A percentile compares a stretch with the other conserved stretches of the same genome.
Evolutionary conservation across 768 basidiomycete species (phyloP).

Genomic region (Dendrothele bispora): DNA sequence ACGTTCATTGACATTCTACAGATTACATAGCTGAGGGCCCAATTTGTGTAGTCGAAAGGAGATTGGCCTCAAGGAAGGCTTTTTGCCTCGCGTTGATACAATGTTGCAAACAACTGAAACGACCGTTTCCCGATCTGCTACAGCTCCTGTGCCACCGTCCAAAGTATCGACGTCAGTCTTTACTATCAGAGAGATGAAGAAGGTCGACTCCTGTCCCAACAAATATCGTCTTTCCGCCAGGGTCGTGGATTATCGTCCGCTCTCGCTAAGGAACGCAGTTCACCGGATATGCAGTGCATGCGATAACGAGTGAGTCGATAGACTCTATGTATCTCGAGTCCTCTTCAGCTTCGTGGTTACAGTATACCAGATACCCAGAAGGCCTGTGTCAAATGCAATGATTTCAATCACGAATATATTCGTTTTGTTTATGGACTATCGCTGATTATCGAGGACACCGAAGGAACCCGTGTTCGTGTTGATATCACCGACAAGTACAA

Average conservation of each 20-base stretch:
- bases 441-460: conserved; percentile 52
- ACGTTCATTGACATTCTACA: conserved; percentile 13
- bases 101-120: neutral
- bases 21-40: too few species aligned
- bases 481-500: conserved; percentile 49
- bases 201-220: conserved; percentile 31
- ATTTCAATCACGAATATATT: conserved; percentile 51
- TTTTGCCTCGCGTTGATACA: too few species aligned
- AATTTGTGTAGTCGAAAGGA: neutral
- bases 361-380: conserved; percentile 45
- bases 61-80: too few species aligned
- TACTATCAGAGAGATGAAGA: conserved; percentile 31
- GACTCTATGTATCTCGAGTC: neutral
- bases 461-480: conserved; percentile 40
- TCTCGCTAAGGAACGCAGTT: conserved; percentile 45
- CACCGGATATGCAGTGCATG: conserved; percentile 54
- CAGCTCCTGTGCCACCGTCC: neutral
- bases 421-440: conserved; percentile 49
- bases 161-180: conserved; percentile 8
- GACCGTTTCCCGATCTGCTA: neutral
- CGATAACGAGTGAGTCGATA: conserved; percentile 40
- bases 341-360: neutral
- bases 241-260: conserved; percentile 57
- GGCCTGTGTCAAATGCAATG: conserved; percentile 53
- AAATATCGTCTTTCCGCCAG: conserved; percentile 44